Percentiles rank a stretch among this genome's conserved stretches.
Conservation (phyloP, 805 yeast genomes). For the Zygoascus bituminiphila region DNA sequence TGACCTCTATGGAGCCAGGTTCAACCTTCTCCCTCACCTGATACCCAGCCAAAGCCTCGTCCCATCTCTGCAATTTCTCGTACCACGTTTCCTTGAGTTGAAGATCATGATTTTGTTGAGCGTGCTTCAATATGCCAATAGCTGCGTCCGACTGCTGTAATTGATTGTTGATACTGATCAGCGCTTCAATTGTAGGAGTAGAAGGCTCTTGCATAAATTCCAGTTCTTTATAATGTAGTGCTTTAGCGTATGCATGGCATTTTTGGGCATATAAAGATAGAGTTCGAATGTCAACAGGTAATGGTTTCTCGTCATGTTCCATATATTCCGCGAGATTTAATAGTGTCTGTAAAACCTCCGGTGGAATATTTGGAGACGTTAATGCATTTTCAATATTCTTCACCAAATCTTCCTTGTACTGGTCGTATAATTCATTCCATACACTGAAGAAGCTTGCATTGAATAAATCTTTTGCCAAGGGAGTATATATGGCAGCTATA, state of each 20-base stretch:
- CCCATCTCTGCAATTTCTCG: constrained; percentile 96
- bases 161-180: constrained; percentile 88
- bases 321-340: constrained; percentile 88
- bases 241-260: constrained; percentile 96
- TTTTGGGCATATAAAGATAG: constrained; percentile 88
- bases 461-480: constrained; percentile 82
- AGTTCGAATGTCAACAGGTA: constrained; percentile 85
- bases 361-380: constrained; percentile 86
- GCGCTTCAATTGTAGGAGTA: constrained; percentile 82
- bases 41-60: constrained; percentile 89
- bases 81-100: constrained; percentile 97
- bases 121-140: constrained; percentile 74
- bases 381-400: constrained; percentile 79
- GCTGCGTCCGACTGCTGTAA: constrained; percentile 97
- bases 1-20: constrained; percentile 63
- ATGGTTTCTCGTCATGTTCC: constrained; percentile 94
- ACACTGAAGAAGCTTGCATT: constrained; percentile 93
- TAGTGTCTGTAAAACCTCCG: constrained; percentile 87
- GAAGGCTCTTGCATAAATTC: constrained; percentile 93
- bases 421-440: constrained; percentile 86
- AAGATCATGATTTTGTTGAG: constrained; percentile 58
- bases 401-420: constrained; percentile 82
- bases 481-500: constrained; percentile 77
- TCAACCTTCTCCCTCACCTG: constrained; percentile 60
- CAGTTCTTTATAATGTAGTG: constrained; percentile 88